Conservation (phyloP, 495 filamentous ascomycete species). For the Parachaetomium inaequale region DNA sequence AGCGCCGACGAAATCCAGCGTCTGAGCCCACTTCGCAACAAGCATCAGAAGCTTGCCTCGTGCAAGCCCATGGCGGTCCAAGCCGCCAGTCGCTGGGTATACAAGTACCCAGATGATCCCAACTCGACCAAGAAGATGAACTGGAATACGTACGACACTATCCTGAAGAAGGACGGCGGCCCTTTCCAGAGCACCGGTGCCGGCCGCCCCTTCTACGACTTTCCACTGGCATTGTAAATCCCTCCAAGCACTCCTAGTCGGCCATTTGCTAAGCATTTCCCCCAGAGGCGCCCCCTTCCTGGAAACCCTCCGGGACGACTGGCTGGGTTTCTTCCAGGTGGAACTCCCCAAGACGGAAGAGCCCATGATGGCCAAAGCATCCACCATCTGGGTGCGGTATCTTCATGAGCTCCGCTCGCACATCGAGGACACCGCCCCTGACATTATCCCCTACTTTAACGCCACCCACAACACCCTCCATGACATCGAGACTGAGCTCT, state of each 20-base stretch:
- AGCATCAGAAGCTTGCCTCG: neutral
- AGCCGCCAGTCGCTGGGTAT: slow-evolving; percentile 15
- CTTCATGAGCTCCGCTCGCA: slow-evolving; percentile 7
- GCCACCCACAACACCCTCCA: neutral
- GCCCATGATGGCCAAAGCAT: neutral
- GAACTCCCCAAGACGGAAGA: slow-evolving; percentile 1
- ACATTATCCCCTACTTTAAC: slow-evolving; percentile 4
- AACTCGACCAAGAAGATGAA: slow-evolving; percentile 3
- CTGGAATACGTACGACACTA: slow-evolving; percentile 20
- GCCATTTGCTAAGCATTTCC: neutral
- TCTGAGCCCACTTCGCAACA: slow-evolving; percentile 5
- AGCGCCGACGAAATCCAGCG: neutral
- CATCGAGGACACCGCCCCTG: slow-evolving; percentile 6
- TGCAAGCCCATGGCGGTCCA: neutral
- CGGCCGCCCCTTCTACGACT: slow-evolving; percentile 16
- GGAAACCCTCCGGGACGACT: slow-evolving; percentile 2
- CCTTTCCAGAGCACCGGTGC: slow-evolving; percentile 14
- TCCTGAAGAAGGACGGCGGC: slow-evolving; percentile 16
- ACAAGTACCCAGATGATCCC: slow-evolving; percentile 14
- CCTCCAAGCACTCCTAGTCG: neutral
- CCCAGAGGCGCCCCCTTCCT: slow-evolving; percentile 2
- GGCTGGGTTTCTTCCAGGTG: slow-evolving; percentile 10
- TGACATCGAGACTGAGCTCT: neutral
- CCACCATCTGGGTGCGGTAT: slow-evolving; percentile 14
- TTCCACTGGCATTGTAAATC: slow-evolving; percentile 17